These are phyloP conservation scores for Fragosphaeria purpurea DNA, from an alignment of 2,329 filamentous ascomycete genomes.

Conservation along the genomic window DNA sequence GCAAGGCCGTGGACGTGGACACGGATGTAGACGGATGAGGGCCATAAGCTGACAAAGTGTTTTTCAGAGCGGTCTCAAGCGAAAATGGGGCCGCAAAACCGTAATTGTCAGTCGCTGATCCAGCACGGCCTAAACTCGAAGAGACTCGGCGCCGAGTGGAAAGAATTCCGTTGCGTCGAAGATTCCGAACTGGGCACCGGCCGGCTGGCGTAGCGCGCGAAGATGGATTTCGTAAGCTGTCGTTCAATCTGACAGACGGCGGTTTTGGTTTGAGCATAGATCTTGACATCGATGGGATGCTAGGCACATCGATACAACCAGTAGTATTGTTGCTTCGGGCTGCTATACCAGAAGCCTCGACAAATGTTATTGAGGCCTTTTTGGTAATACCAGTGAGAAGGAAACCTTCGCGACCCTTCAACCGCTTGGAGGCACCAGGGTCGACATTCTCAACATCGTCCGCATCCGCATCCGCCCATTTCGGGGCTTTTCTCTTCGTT, in stretches of 20 bases:
- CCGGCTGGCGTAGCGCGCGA: constrained; percentile 41
- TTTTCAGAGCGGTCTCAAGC: constrained; percentile 72
- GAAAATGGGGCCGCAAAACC: constrained; percentile 59
- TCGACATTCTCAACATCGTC: constrained; percentile 54
- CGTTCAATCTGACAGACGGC: constrained; percentile 22
- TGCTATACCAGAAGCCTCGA: too few relatives aligned
- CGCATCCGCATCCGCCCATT: constrained; percentile 36
- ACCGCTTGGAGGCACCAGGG: constrained; percentile 46
- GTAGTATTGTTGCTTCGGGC: too few relatives aligned
- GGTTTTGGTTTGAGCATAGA: constrained; percentile 43
- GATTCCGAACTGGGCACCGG: constrained; percentile 36
- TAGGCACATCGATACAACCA: too few relatives aligned
- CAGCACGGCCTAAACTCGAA: constrained; percentile 57
- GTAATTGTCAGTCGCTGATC: constrained; percentile 53
- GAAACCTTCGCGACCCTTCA: constrained; percentile 31
- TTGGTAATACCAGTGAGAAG: too few relatives aligned
- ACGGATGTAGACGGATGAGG: constrained; percentile 17
- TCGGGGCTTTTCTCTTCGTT: constrained; percentile 48
- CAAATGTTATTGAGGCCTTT: too few relatives aligned
- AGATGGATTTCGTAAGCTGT: constrained; percentile 30
- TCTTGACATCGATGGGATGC: constrained; percentile 18
- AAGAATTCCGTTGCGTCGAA: constrained; percentile 54
- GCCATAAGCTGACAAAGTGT: constrained; percentile 57
- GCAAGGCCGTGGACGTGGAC: constrained; percentile 19
- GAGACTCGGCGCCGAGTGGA: constrained; percentile 54